Conservation (phyloP, 176 grass and related monocot genomes). For the Areca catechu region DNA sequence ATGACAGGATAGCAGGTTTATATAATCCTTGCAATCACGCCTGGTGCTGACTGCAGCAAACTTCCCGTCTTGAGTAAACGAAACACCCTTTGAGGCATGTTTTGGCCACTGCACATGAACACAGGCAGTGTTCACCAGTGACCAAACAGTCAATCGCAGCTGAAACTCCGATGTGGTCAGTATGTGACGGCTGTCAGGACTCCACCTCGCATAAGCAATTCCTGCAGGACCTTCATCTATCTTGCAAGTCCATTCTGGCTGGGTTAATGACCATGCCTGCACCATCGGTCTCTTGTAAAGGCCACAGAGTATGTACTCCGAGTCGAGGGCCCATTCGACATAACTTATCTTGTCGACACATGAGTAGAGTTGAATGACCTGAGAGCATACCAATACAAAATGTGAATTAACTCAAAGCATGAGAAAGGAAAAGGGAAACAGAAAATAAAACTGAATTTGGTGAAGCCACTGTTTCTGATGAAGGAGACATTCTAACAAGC, state of each 20-base stretch:
- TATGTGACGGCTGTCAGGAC: constrained; percentile 91
- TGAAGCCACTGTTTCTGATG: too few relatives aligned
- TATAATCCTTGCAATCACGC: constrained; percentile 92
- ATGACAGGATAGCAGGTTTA: constrained; percentile 85
- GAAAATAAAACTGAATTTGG: too few relatives aligned
- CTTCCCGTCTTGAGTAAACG: constrained; percentile 85
- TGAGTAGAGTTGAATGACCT: constrained; percentile 88
- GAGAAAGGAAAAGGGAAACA: too few relatives aligned
- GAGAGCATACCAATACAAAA: not conserved
- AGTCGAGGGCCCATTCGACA: constrained; percentile 89
- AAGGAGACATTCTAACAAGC: too few relatives aligned
- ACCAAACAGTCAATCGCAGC: constrained; percentile 91
- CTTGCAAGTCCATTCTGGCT: constrained; percentile 97
- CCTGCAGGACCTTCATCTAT: constrained; percentile 89
- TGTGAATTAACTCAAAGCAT: too few relatives aligned
- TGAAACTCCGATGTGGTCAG: constrained; percentile 95
- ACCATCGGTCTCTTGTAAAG: constrained; percentile 94
- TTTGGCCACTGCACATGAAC: constrained; percentile 95
- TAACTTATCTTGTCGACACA: constrained; percentile 94
- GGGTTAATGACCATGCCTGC: constrained; percentile 80
- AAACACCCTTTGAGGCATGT: constrained; percentile 62
- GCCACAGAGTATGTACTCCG: constrained; percentile 81
- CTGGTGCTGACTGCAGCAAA: constrained; percentile 85
- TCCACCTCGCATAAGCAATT: constrained; percentile 86
- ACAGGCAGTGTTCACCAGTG: constrained; percentile 77